Conservation (phyloP, 805 yeast genomes). For the Sungouiella blattae region DNA sequence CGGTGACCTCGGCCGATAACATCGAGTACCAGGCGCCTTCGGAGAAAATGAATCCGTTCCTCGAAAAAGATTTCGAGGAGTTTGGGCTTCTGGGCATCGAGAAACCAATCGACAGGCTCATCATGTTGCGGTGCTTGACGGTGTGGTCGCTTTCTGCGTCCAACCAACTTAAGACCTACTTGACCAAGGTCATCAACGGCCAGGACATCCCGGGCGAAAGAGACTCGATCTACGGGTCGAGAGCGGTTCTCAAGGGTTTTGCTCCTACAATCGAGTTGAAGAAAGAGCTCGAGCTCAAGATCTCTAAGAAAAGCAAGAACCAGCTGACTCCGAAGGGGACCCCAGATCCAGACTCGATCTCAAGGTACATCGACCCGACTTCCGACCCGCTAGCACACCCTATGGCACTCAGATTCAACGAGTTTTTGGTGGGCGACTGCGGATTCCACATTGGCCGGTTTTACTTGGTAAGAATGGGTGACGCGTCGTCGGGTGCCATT, state of each 20-base stretch:
- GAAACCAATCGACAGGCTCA: conserved; percentile 31
- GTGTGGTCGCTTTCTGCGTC: conserved; percentile 36
- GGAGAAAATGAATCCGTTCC: conserved; percentile 20
- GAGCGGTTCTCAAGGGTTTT: conserved; percentile 35
- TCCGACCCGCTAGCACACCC: conserved; percentile 35
- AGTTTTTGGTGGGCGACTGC: conserved; percentile 35
- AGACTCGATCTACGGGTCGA: conserved; percentile 33
- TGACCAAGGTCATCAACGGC: conserved; percentile 21
- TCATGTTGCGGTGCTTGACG: conserved; percentile 32
- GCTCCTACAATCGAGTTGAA: conserved; percentile 28
- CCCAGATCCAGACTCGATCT: conserved; percentile 9
- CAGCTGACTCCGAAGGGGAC: background rate
- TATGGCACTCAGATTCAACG: conserved; percentile 31
- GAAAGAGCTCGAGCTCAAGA: conserved; percentile 28
- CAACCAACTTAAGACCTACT: conserved; percentile 23
- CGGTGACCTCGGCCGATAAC: conserved; percentile 12
- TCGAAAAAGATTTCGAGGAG: conserved; percentile 25
- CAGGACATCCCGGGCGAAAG: conserved; percentile 39
- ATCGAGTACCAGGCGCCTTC: conserved; percentile 13
- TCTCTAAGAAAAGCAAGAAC: conserved; percentile 22
- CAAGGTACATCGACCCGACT: conserved; percentile 34
- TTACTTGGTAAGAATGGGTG: conserved; percentile 35
- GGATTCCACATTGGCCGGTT: conserved; percentile 41
- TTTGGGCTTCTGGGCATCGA: conserved; percentile 30
- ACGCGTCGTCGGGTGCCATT: conserved; percentile 33